Evolutionary conservation across 2,329 filamentous ascomycete genomes (phyloP).

Genomic region (Neopestalotiopsis sp.): DNA sequence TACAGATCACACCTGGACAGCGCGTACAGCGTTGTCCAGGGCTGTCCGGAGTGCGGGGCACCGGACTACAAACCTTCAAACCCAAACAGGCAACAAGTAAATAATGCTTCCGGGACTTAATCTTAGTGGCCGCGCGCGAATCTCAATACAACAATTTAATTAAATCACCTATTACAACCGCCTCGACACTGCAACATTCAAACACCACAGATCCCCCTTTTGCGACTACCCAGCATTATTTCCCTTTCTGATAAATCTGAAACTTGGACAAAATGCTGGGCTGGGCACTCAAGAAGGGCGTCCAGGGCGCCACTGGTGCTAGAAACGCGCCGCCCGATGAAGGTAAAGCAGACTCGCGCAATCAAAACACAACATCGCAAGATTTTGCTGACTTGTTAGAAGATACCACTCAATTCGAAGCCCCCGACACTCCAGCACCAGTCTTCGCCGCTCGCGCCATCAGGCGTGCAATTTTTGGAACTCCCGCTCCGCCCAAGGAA

Average conservation of each 20-base stretch:
- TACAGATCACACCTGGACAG: not conserved
- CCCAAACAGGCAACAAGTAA: conserved; percentile 18
- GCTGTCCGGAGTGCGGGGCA: not conserved
- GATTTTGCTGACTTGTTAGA: conserved; percentile 32
- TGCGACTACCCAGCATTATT: not conserved
- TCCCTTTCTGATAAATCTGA: not conserved
- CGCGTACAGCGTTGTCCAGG: too few relatives aligned
- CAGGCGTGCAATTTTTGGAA: conserved; percentile 68
- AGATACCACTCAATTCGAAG: conserved; percentile 57
- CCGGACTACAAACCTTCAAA: not conserved
- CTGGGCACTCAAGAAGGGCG: conserved; percentile 61
- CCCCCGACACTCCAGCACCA: conserved; percentile 69
- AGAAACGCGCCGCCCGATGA: conserved; percentile 35
- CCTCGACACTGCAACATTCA: not conserved
- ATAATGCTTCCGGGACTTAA: not conserved
- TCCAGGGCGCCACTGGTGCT: conserved; percentile 45
- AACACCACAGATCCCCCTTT: not conserved
- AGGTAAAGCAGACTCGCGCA: conserved; percentile 26
- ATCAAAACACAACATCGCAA: not conserved
- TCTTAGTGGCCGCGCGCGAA: not conserved
- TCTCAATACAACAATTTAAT: not conserved
- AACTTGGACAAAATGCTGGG: conserved; percentile 54
- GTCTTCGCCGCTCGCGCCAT: conserved; percentile 71
- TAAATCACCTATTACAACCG: not conserved
- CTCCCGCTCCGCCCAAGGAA: conserved; percentile 43